Base-by-base conservation (phyloP, 202 grass and related monocot species). In the Zoysia matrella region DNA sequence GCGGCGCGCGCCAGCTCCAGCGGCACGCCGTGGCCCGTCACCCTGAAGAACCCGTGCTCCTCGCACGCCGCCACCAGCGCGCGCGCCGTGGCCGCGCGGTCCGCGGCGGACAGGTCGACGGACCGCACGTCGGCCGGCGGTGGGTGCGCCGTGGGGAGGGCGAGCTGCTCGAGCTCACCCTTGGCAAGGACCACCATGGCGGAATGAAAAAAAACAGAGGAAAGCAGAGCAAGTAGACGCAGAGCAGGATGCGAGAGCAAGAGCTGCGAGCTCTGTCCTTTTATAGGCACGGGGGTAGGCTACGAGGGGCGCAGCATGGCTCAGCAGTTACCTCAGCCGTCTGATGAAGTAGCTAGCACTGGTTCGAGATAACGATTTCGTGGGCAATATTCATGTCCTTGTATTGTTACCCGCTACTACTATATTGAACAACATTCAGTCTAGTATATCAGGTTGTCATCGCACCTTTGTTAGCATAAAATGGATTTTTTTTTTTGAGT, bases 41-140 rank as follows among this genome's bases (percentile, higher is more conserved):
- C 90, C 76, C 83, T 81, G 88, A 94, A 97, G 76, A 97, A 94
- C 0, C 95, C 95, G 9, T 91, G 65, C 18, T 93, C 92, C 85
- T 97, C 88, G 69, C 92, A 94, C 51, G 95, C 95, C 8, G 70
- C 42, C 57, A 93, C 90, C 44, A 97, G 79, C 45, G 72, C 86
- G 41, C 83, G 67, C 49, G 83, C 84, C 60, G 79, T 87, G 39
- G 74, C 84, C 46, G 49, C 69, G 7, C 87, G 85, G 7, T 13
- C 54, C 7, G 90, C 45, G 0, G 79, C 71, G 0, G 86, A 89
- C 57, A 97, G 88, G 89, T 94, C 84, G 14, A 97, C 62, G 8
- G 71, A 74, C 3, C 79, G 86, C 6, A 94, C 74, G 11, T 84
- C 71, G 11, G 86, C 87, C 39, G 41, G 4, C 9, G 88, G 76